Percentiles rank a stretch among this genome's conserved stretches.
phyloP scores from a whole-genome alignment of 805 yeast species.

The Myxozyma vanderwaltii region DNA sequence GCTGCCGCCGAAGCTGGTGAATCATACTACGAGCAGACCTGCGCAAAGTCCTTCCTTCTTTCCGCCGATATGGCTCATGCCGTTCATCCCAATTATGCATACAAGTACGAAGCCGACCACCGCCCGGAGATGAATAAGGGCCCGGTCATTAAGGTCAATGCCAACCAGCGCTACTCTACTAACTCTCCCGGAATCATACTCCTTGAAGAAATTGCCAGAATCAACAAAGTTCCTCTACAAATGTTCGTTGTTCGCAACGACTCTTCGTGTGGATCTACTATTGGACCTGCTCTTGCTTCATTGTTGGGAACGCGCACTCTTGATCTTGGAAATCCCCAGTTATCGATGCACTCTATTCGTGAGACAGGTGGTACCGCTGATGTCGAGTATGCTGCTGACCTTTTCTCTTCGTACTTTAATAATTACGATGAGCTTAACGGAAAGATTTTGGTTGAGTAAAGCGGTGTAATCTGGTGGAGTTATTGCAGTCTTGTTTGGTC shows the following conservation, averaged over 20 bases:
- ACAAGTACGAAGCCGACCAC: slow-evolving; percentile 74
- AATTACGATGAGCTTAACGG: slow-evolving; percentile 57
- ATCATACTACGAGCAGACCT: slow-evolving; percentile 34
- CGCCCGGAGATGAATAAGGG: slow-evolving; percentile 83
- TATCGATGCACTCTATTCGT: slow-evolving; percentile 83
- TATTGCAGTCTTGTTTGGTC: too few relatives aligned
- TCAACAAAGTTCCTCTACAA: slow-evolving; percentile 78
- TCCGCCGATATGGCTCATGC: slow-evolving; percentile 98
- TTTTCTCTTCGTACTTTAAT: slow-evolving; percentile 66
- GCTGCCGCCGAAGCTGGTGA: slow-evolving; percentile 39
- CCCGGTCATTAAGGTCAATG: slow-evolving; percentile 90
- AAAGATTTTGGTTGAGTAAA: slow-evolving; percentile 24
- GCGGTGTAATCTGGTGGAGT: neutral
- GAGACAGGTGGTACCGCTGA: slow-evolving; percentile 79
- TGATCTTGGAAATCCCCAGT: slow-evolving; percentile 80
- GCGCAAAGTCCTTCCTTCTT: slow-evolving; percentile 71
- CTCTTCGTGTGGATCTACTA: slow-evolving; percentile 94
- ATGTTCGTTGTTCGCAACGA: slow-evolving; percentile 91
- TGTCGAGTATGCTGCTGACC: slow-evolving; percentile 67
- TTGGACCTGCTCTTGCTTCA: slow-evolving; percentile 90
- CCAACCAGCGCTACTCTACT: slow-evolving; percentile 94
- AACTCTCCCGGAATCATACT: slow-evolving; percentile 87
- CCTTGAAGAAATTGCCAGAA: slow-evolving; percentile 68
- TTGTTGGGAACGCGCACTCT: slow-evolving; percentile 47
- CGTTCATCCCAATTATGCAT: slow-evolving; percentile 86